phyloP scores from a whole-genome alignment of 371 early-diverging fungal species.

The Rhizopus sp. region DNA sequence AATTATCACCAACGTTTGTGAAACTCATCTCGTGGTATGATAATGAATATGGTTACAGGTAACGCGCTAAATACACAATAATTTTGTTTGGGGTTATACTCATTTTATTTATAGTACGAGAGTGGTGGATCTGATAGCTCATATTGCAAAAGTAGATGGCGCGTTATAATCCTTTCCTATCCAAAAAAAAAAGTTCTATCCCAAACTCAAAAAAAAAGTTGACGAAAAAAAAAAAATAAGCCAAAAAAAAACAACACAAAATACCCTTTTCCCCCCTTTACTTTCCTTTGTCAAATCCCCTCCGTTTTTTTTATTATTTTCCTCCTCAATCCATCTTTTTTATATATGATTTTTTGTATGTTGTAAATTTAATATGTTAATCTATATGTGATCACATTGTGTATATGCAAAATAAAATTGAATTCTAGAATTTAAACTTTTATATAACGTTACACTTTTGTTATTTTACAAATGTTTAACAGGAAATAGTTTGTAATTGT shows the following conservation, averaged over 20 bases:
- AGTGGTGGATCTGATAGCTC: conserved; percentile 80
- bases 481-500: conserved; percentile 64
- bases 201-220: conserved; percentile 13
- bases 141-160: conserved; percentile 63
- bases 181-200: conserved; percentile 2
- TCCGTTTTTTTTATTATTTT: conserved; percentile 4
- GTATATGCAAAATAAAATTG: conserved; percentile 6
- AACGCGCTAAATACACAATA: conserved; percentile 24
- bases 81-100: conserved; percentile 19
- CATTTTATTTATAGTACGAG: conserved; percentile 40
- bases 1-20: conserved; percentile 95
- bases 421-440: not conserved
- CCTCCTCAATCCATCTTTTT: not conserved
- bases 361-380: conserved; percentile 19
- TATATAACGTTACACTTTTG: not conserved
- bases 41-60: conserved; percentile 92
- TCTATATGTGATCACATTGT: conserved; percentile 21
- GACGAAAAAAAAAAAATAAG: conserved; percentile 19
- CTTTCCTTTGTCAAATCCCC: conserved; percentile 2
- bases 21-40: conserved; percentile 90
- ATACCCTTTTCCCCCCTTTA: conserved; percentile 7
- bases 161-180: conserved; percentile 13
- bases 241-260: conserved; percentile 10
- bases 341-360: conserved; percentile 19
- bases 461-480: conserved; percentile 29